Percentiles rank a stretch among this genome's conserved stretches.
Evolutionary conservation across 2,329 filamentous ascomycete genomes (phyloP).

Genomic region (Phymatotrichopsis omnivora): DNA sequence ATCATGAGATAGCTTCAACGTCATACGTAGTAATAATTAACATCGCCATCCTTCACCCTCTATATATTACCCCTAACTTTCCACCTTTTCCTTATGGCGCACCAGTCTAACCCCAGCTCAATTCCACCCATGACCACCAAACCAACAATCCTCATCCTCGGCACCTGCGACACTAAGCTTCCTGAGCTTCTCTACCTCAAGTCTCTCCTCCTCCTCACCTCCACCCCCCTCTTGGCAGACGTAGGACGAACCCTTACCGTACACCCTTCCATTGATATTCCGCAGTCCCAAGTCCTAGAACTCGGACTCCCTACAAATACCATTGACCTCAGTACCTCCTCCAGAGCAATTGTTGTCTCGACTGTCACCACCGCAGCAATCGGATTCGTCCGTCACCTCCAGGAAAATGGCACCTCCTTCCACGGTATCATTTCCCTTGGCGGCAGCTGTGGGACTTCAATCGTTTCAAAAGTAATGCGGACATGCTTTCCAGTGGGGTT

Average conservation of each 20-base stretch:
- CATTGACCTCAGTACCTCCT: conserved; percentile 36
- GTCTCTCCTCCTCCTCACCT: conserved; percentile 37
- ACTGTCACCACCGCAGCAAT: conserved; percentile 43
- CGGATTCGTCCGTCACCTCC: conserved; percentile 38
- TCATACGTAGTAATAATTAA: too few relatives aligned
- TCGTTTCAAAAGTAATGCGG: conserved; percentile 53
- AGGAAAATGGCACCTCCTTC: conserved; percentile 33
- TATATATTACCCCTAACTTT: too few relatives aligned
- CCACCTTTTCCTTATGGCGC: too few relatives aligned
- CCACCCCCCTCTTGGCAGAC: conserved; percentile 44
- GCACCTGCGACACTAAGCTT: conserved; percentile 57
- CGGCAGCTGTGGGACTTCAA: conserved; percentile 53
- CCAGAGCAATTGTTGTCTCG: conserved; percentile 48
- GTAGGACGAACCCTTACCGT: conserved; percentile 42
- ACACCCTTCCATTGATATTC: conserved; percentile 42
- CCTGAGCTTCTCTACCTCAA: conserved; percentile 48
- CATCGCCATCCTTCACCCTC: too few relatives aligned
- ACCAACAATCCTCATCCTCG: conserved; percentile 45
- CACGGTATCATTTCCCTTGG: conserved; percentile 51
- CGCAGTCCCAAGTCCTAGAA: conserved; percentile 39
- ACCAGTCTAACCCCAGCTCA: too few relatives aligned
- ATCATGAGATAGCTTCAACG: too few relatives aligned
- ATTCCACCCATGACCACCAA: conserved; percentile 21
- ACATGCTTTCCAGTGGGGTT: conserved; percentile 52
- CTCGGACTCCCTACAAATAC: conserved; percentile 14